Conservation (phyloP, 345 rosid genomes). For the Microthlaspi erraticum region DNA sequence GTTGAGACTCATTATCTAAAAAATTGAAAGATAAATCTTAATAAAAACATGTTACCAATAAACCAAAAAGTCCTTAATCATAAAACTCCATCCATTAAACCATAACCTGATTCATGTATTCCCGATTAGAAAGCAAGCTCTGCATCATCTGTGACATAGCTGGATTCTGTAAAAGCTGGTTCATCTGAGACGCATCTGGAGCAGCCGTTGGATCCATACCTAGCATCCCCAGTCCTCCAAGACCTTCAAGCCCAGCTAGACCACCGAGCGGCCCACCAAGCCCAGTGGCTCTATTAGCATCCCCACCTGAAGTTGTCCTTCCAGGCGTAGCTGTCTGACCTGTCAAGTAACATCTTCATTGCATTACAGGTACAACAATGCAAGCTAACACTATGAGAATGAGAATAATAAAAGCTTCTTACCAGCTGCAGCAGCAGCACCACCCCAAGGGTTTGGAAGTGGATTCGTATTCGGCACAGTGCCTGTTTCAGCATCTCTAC, state of each 20-base stretch:
- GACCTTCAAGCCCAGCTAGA: constrained; percentile 64
- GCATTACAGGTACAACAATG: not conserved
- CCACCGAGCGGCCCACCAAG: constrained; percentile 65
- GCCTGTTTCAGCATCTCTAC: constrained; percentile 53
- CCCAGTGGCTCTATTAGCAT: constrained; percentile 57
- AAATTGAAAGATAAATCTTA: constrained; percentile 9
- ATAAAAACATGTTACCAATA: not conserved
- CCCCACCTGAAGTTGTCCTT: constrained; percentile 60
- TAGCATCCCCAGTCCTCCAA: constrained; percentile 69
- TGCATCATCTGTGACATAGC: constrained; percentile 88
- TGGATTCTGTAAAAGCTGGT: constrained; percentile 80
- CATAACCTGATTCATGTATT: constrained; percentile 79
- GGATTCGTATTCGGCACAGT: constrained; percentile 72
- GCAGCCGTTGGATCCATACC: constrained; percentile 57
- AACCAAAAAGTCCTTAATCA: not conserved
- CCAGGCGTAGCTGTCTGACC: constrained; percentile 57
- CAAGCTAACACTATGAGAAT: constrained; percentile 4
- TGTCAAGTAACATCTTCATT: constrained; percentile 25
- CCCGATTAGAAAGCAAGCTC: constrained; percentile 72
- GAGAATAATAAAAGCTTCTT: constrained; percentile 18
- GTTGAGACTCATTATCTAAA: constrained; percentile 62
- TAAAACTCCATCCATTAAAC: constrained; percentile 11
- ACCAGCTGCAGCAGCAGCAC: constrained; percentile 46
- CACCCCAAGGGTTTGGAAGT: constrained; percentile 88
- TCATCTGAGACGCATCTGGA: constrained; percentile 64